These are phyloP conservation scores for Sicyos baderoa DNA, from an alignment of 306 rosid genomes.

Conservation along the genomic window DNA sequence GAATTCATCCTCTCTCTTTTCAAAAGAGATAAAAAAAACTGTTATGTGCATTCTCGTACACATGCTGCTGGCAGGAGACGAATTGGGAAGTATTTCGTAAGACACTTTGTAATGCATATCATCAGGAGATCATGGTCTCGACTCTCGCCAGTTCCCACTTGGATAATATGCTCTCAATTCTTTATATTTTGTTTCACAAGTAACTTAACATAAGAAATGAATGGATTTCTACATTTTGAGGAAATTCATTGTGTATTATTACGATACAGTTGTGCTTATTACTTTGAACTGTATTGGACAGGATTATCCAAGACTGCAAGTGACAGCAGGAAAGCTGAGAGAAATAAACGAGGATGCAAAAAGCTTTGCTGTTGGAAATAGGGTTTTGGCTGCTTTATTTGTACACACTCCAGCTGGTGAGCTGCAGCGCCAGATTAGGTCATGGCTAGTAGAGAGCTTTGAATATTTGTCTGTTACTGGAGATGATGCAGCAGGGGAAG, in stretches of 20 bases:
- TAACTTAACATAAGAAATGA: not conserved
- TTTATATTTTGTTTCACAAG: not conserved
- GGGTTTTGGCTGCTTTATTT: conserved; percentile 88
- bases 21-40: conserved; percentile 7
- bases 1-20: not conserved
- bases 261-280: not conserved
- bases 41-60: not conserved
- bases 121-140: not conserved
- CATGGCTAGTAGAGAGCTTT: conserved; percentile 88
- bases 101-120: not conserved
- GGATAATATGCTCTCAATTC: not conserved
- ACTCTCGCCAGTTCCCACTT: not conserved
- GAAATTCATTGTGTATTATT: not conserved
- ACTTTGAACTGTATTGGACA: conserved; percentile 27
- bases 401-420: conserved; percentile 99
- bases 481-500: conserved; percentile 64
- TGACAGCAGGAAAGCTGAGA: conserved; percentile 93
- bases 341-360: conserved; percentile 94
- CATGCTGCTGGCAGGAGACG: conserved; percentile 10
- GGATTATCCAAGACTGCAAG: conserved; percentile 88
- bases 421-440: conserved; percentile 93
- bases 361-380: conserved; percentile 78
- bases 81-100: not conserved
- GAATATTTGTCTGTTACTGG: conserved; percentile 72
- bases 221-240: not conserved